A percentile compares a stretch with the other conserved stretches of the same genome.
Evolutionary conservation across 2,329 filamentous ascomycete genomes (phyloP).

Genomic region (Alternaria sp.): DNA sequence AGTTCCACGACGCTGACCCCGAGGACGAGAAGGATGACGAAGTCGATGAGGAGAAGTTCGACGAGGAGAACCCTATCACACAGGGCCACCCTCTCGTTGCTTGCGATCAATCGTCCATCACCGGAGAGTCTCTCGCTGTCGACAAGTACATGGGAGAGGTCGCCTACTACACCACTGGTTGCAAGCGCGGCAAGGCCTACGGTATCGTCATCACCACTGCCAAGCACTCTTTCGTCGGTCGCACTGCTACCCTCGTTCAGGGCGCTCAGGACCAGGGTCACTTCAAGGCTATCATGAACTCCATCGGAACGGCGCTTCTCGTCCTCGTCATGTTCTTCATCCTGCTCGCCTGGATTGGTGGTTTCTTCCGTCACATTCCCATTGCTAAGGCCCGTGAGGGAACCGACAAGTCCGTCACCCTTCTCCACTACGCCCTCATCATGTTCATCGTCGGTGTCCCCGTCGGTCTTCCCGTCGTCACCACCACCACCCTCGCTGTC

Average conservation of each 20-base stretch:
- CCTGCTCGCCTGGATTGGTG: conserved; percentile 76
- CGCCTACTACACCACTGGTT: conserved; percentile 80
- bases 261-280: conserved; percentile 74
- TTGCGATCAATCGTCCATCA: conserved; percentile 80
- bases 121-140: conserved; percentile 79
- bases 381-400: conserved; percentile 65
- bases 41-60: conserved; percentile 64
- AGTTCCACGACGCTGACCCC: conserved; percentile 63
- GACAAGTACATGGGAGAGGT: conserved; percentile 80
- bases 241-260: conserved; percentile 75
- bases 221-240: conserved; percentile 77
- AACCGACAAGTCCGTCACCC: conserved; percentile 63
- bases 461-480: conserved; percentile 78
- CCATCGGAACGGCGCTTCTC: conserved; percentile 75
- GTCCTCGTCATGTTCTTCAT: conserved; percentile 81
- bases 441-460: conserved; percentile 79
- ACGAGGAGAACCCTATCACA: conserved; percentile 60
- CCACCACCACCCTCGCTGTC: conserved; percentile 77
- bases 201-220: conserved; percentile 72
- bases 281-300: conserved; percentile 79
- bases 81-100: conserved; percentile 72
- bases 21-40: conserved; percentile 67
- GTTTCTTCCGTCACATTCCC: conserved; percentile 74
- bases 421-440: conserved; percentile 55
- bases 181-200: conserved; percentile 81